Evolutionary conservation across 805 yeast genomes (phyloP).

Genomic region (Kazachstania kunashirensis): DNA sequence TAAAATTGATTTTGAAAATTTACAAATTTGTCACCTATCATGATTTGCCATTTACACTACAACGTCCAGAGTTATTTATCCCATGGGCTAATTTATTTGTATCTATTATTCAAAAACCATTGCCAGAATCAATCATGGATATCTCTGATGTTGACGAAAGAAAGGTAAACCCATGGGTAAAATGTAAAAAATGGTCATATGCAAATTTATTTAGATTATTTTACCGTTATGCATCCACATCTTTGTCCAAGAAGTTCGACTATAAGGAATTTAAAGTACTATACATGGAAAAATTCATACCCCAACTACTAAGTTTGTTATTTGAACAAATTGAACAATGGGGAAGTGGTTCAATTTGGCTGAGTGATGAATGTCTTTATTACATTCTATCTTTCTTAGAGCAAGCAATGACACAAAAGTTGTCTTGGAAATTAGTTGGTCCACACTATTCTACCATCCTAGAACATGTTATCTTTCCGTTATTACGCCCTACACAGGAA

Average conservation of each 20-base stretch:
- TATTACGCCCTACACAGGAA: conserved; percentile 58
- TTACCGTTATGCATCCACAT: conserved; percentile 54
- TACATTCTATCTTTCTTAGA: conserved; percentile 57
- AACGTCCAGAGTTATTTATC: conserved; percentile 41
- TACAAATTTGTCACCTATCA: conserved; percentile 68
- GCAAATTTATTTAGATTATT: conserved; percentile 67
- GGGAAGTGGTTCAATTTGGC: conserved; percentile 60
- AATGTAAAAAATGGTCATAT: conserved; percentile 81
- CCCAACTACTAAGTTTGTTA: conserved; percentile 58
- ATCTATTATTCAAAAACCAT: conserved; percentile 51
- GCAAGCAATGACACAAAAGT: conserved; percentile 46
- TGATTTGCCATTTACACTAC: conserved; percentile 60
- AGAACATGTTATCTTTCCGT: conserved; percentile 64
- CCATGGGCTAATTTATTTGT: conserved; percentile 77
- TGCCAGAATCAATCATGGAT: conserved; percentile 23
- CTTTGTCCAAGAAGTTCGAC: conserved; percentile 37
- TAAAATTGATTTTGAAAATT: conserved; percentile 61
- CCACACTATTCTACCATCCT: conserved; percentile 58
- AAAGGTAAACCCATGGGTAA: conserved; percentile 58
- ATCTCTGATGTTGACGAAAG: conserved; percentile 43
- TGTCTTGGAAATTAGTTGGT: conserved; percentile 58
- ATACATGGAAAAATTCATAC: conserved; percentile 53
- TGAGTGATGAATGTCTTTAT: conserved; percentile 54
- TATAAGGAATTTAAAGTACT: conserved; percentile 52
- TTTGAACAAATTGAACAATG: conserved; percentile 63